Base-by-base conservation (phyloP, 768 basidiomycete species). In the Vararia minispora region DNA sequence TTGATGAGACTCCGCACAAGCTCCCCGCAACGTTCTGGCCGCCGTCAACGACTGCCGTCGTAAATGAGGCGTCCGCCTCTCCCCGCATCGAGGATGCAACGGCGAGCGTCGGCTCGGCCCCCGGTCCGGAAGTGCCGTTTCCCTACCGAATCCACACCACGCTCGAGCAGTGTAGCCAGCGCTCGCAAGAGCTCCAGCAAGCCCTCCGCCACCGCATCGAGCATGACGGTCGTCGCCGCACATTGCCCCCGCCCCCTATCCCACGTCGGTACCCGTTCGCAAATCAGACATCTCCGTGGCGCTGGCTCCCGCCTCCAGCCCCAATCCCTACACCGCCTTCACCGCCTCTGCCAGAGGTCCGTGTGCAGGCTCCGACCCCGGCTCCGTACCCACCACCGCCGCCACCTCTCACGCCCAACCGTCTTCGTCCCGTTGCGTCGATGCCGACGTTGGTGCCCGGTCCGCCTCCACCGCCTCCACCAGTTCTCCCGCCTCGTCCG, bases 1-100 rank as follows among this genome's bases (percentile, higher is more conserved):
- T 63, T 39, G 78, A 81, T 42, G 70, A 66, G 48, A 61, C 57
- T 8, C 56, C 45, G 20, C 41, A 24, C 27, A 46, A 44, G 27
- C 16, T 30, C 16, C 36, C 35, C 17, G 27, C 20, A 3, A 32
- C 40, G n/a, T n/a, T n/a, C n/a, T n/a, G n/a, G n/a, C n/a, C n/a
- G n/a, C n/a, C n/a, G n/a, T n/a, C n/a, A n/a, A n/a, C n/a, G n/a
- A n/a, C n/a, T n/a, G n/a, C n/a, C n/a, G n/a, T n/a, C n/a, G n/a
- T n/a, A n/a, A n/a, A n/a, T n/a, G n/a, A n/a, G n/a, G n/a, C n/a
- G n/a, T n/a, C n/a, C n/a, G n/a, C n/a, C n/a, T n/a, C n/a, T n/a
- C n/a, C n/a, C n/a, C n/a, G n/a, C n/a, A n/a, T n/a, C n/a, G n/a
- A n/a, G n/a, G n/a, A n/a, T n/a, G n/a, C n/a, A n/a, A n/a, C n/a